Evolutionary conservation across 805 yeast species (phyloP).

Genomic region (Phaffomyces opuntiae): DNA sequence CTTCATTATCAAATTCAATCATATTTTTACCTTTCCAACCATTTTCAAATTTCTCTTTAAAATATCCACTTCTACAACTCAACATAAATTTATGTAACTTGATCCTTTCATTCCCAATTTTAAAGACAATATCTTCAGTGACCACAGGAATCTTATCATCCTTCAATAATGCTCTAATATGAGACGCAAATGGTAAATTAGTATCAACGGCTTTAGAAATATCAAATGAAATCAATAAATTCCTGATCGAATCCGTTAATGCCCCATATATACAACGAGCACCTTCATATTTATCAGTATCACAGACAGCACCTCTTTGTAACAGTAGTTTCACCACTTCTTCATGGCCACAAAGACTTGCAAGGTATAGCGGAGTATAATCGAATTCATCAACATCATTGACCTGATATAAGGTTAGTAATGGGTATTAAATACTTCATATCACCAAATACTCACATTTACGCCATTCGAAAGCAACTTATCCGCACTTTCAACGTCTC

Average conservation of each 20-base stretch:
- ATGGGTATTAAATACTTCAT: background rate
- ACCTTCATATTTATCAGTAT: constrained; percentile 76
- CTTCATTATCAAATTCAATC: constrained; percentile 16
- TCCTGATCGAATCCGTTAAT: constrained; percentile 56
- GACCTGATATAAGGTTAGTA: constrained; percentile 6
- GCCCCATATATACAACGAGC: constrained; percentile 77
- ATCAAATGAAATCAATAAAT: constrained; percentile 50
- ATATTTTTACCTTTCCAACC: constrained; percentile 20
- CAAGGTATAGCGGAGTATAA: constrained; percentile 66
- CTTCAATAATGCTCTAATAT: constrained; percentile 42
- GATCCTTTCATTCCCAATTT: constrained; percentile 13
- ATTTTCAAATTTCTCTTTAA: constrained; percentile 19
- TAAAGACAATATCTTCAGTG: constrained; percentile 20
- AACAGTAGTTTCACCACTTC: constrained; percentile 54
- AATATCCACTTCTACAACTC: constrained; percentile 28
- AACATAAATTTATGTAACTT: constrained; percentile 37
- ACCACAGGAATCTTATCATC: constrained; percentile 10
- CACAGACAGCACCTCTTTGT: constrained; percentile 67
- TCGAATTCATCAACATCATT: constrained; percentile 61
- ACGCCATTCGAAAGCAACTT: constrained; percentile 46
- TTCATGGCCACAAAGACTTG: constrained; percentile 70
- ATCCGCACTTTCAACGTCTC: constrained; percentile 62
- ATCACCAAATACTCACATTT: constrained; percentile 27
- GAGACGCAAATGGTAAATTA: constrained; percentile 67
- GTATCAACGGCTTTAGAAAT: constrained; percentile 62